Evolutionary conservation across 2,329 filamentous ascomycete species (phyloP).

Genomic region (Rachicladosporium sp.): DNA sequence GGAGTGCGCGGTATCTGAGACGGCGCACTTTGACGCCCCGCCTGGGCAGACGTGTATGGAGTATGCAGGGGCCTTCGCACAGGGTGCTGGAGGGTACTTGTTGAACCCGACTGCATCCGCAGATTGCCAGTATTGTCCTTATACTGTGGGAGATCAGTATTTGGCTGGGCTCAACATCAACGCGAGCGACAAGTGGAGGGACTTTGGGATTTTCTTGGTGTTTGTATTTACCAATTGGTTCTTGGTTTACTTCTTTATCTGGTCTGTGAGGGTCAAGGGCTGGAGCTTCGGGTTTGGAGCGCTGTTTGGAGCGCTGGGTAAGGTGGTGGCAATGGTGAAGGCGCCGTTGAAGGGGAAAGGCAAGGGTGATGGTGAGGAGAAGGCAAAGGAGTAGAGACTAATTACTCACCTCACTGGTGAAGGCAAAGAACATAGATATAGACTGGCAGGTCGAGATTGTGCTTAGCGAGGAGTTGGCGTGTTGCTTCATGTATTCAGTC

Average conservation of each 20-base stretch:
- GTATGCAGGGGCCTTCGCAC: slow-evolving; percentile 52
- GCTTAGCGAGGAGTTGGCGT: too few relatives aligned
- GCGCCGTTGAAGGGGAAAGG: slow-evolving; percentile 17
- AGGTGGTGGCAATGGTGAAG: slow-evolving; percentile 26
- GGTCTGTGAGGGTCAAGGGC: slow-evolving; percentile 56
- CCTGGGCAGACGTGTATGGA: slow-evolving; percentile 49
- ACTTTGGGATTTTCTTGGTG: slow-evolving; percentile 60
- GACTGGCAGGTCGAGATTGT: too few relatives aligned
- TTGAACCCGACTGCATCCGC: slow-evolving; percentile 45
- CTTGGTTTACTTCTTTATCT: slow-evolving; percentile 55
- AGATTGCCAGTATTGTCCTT: slow-evolving; percentile 60
- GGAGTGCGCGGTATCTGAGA: slow-evolving; percentile 40
- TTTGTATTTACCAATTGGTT: slow-evolving; percentile 61
- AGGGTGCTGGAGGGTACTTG: slow-evolving; percentile 47
- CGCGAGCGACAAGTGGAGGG: slow-evolving; percentile 53
- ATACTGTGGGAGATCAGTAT: slow-evolving; percentile 52
- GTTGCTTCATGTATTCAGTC: too few relatives aligned
- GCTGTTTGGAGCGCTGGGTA: slow-evolving; percentile 40
- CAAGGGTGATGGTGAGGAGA: slow-evolving; percentile 10
- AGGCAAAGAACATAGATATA: too few relatives aligned
- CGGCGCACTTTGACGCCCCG: slow-evolving; percentile 54
- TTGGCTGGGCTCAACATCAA: slow-evolving; percentile 46
- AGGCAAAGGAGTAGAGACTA: neutral
- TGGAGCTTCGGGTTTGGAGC: slow-evolving; percentile 58
- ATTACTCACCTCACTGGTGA: too few relatives aligned